A percentile compares a stretch with the other conserved stretches of the same genome.
These are phyloP conservation scores for Russula ochroleuca DNA, from an alignment of 768 basidiomycete species.

Conservation along the genomic window DNA sequence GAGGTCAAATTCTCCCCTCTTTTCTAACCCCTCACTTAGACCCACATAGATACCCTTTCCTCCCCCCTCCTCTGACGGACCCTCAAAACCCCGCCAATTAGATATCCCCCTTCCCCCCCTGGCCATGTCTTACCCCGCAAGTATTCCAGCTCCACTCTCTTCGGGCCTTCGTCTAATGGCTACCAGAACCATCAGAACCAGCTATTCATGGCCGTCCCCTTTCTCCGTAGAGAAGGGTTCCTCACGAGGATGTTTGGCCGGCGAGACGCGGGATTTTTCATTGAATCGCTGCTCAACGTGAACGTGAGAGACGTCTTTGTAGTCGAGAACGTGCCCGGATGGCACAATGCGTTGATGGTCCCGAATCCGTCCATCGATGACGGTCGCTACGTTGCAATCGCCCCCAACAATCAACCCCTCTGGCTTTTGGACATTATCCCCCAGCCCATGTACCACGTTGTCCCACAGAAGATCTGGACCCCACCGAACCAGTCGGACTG, in stretches of 20 bases:
- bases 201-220: background rate
- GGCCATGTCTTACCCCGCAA: background rate
- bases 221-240: slow-evolving; percentile 5
- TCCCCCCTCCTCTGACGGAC: background rate
- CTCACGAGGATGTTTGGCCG: slow-evolving; percentile 20
- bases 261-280: slow-evolving; percentile 17
- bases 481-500: slow-evolving; percentile 24
- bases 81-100: background rate
- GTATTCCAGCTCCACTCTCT: background rate
- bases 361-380: background rate
- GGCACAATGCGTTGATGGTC: slow-evolving; percentile 11
- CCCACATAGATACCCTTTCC: background rate
- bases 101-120: background rate
- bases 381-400: background rate
- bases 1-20: slow-evolving; percentile 8
- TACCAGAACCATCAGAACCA: background rate
- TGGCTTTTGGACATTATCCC: slow-evolving; percentile 21
- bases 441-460: background rate
- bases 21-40: background rate
- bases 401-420: background rate
- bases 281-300: slow-evolving; percentile 19
- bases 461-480: slow-evolving; percentile 21
- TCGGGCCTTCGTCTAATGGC: background rate
- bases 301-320: background rate
- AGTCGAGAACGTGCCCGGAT: slow-evolving; percentile 14